Evolutionary conservation across 805 yeast genomes (phyloP), one percentile per base, ranked within the genome.

Genomic region (Zygosaccharomyces rouxii): DNA sequence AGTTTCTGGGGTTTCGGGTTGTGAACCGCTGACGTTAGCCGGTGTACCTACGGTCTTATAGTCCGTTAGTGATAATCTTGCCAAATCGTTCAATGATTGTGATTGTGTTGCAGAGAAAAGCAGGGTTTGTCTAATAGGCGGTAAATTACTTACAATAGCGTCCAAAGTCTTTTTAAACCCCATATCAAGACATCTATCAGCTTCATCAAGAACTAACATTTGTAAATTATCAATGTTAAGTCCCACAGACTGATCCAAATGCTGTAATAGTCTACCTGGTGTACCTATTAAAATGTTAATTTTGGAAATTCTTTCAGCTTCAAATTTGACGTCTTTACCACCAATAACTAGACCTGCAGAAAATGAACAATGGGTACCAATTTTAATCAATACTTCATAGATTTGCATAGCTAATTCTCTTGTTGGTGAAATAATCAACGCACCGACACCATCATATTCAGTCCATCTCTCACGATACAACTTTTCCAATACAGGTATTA

Each of bases 271-370:
- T 64, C 97, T 75, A 3, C 97, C 97, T 0, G 97, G 97, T 0
- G 97, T 89, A 11, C 96, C 94, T 28, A 89, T 84, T 47, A 89
- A 71, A 38, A 89, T 86, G 66, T 89, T 90, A 69, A 89, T 83
- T 55, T 78, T 77, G 0, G 84, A 77, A 6, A 89, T 79, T 63
- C 97, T 78, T 45, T 87, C 96, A 52, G 79, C 78, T 65, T 89
- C 97, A 57, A 76, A 86, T 51, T 79, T 78, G 26, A 86, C 85
- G 62, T 89, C 96, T 63, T 90, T 89, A 33, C 97, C 97, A 43
- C 97, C 97, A 59, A 90, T 89, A 9, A 90, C 92, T 51, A 89
- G 72, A 50, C 96, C 97, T 0, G 96, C 96, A 5, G 95, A 84
- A 51, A 89, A 83, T 2, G 81, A 70, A 55, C 83, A 83, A 55